Conservation (phyloP, 2,329 filamentous ascomycete genomes). For the Penicillium sp. region DNA sequence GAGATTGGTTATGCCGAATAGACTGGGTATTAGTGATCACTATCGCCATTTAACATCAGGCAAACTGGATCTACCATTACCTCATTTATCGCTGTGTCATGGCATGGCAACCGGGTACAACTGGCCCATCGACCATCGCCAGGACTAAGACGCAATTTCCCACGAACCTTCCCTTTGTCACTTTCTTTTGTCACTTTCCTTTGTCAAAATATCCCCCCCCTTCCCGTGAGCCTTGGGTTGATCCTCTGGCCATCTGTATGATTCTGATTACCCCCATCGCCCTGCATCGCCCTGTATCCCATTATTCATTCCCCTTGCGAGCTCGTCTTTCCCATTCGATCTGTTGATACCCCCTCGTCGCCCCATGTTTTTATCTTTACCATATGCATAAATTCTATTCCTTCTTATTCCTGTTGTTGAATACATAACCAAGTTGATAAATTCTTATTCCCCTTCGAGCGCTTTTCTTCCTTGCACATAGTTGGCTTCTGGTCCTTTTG, state of each 20-base stretch:
- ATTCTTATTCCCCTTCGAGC: not conserved
- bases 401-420: constrained; percentile 12
- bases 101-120: not conserved
- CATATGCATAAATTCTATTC: constrained; percentile 20
- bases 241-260: constrained; percentile 2
- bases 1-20: constrained; percentile 22
- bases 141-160: not conserved
- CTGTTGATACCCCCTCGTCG: constrained; percentile 28
- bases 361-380: constrained; percentile 19
- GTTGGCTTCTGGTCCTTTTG: not conserved
- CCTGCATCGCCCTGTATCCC: constrained; percentile 4
- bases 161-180: constrained; percentile 26
- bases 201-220: constrained; percentile 9
- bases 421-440: constrained; percentile 1
- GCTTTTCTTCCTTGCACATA: constrained; percentile 5
- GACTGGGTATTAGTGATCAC: not conserved
- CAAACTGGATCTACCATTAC: not conserved
- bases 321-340: constrained; percentile 15
- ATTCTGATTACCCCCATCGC: constrained; percentile 6
- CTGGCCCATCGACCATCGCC: not conserved
- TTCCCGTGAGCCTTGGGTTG: not conserved
- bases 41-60: not conserved
- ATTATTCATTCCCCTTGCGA: constrained; percentile 8
- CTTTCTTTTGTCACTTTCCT: constrained; percentile 15
- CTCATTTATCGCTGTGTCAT: not conserved